A percentile compares a stretch with the other conserved stretches of the same genome.
Evolutionary conservation across 768 basidiomycete species (phyloP).

Genomic region (Termitomyces sp.): DNA sequence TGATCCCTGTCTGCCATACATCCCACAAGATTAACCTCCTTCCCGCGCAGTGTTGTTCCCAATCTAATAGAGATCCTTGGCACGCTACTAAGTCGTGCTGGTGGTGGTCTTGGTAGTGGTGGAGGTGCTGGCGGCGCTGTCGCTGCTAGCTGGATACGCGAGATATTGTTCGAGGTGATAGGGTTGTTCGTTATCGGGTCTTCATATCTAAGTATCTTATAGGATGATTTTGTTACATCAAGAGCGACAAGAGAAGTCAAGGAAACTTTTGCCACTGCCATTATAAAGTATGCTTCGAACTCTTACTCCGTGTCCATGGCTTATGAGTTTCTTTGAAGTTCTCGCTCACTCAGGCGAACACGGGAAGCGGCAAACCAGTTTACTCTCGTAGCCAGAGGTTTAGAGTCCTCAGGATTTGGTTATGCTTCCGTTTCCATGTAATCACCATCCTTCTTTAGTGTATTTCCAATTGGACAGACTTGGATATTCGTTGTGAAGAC

Average conservation of each 20-base stretch:
- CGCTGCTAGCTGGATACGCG: slow-evolving; percentile 62
- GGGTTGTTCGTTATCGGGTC: not conserved
- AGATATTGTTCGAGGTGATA: slow-evolving; percentile 59
- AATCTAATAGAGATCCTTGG: slow-evolving; percentile 83
- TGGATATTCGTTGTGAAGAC: not conserved
- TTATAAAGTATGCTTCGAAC: slow-evolving; percentile 47
- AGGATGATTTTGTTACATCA: slow-evolving; percentile 72
- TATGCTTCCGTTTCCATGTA: slow-evolving; percentile 65
- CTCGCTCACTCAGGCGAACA: slow-evolving; percentile 66
- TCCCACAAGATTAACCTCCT: not conserved
- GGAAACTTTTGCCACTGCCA: slow-evolving; percentile 67
- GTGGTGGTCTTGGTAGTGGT: slow-evolving; percentile 19
- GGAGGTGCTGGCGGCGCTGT: slow-evolving; percentile 20
- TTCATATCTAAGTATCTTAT: not conserved
- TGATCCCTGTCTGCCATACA: not conserved
- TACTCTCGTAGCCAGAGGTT: slow-evolving; percentile 74
- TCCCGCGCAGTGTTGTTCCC: slow-evolving; percentile 50
- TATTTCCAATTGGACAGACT: not conserved
- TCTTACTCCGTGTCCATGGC: not conserved
- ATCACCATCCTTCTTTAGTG: not conserved
- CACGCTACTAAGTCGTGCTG: slow-evolving; percentile 49
- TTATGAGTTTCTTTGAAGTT: slow-evolving; percentile 30
- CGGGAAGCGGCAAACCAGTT: slow-evolving; percentile 87
- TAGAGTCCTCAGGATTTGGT: slow-evolving; percentile 84
- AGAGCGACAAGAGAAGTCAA: slow-evolving; percentile 74